Base-by-base conservation (phyloP, 768 basidiomycete species). In the Tylopilus sp. region DNA sequence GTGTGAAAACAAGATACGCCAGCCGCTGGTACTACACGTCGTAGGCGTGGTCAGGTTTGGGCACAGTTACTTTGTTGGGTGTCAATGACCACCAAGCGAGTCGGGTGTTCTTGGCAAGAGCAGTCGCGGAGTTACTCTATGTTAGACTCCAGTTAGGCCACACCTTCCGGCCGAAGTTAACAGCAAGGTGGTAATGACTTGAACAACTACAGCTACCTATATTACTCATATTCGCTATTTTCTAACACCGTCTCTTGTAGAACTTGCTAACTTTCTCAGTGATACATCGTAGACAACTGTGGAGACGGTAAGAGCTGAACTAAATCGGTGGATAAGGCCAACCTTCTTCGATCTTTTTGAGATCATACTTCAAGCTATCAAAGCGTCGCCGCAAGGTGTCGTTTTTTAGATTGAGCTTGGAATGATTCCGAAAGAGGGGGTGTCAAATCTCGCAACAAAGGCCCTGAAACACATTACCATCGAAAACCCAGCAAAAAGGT, bases 281-380 rank as follows among this genome's bases (percentile, higher is more conserved):
- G 89, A 89, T 16, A 92, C 82, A 66, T 92, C 90, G 62, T 92
- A 92, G 2, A 92, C 90, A 45, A 92, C 89, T 92, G 56, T 21
- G 52, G 33, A 24, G 50, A 36, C 13, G 21, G 25, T 19, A 38
- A 42, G 56, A 38, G n/a, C 29, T 24, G 28, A 42, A 50, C 34
- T 48, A 42, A 29, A 31, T 29, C 16, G 30, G 31, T 45, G 49
- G 41, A 40, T 44, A 16, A 24, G 26, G 59, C 74, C 44, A 51
- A 81, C 90, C 89, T 84, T 92, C 90, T 72, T 92, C 89, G 17
- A 92, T 87, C 62, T 90, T 91, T 68, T 91, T 91, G 56, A 92
- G 80, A 64, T 91, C 90, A 57, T 92, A 92, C 63, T 92, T 92
- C 30, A 92, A 73, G 57, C 86, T 82, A 63, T 92, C 89, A 63